A percentile compares a stretch with the other conserved stretches of the same genome.
phyloP scores from a whole-genome alignment of 768 basidiomycete genomes.

The Scleroderma bovista region DNA sequence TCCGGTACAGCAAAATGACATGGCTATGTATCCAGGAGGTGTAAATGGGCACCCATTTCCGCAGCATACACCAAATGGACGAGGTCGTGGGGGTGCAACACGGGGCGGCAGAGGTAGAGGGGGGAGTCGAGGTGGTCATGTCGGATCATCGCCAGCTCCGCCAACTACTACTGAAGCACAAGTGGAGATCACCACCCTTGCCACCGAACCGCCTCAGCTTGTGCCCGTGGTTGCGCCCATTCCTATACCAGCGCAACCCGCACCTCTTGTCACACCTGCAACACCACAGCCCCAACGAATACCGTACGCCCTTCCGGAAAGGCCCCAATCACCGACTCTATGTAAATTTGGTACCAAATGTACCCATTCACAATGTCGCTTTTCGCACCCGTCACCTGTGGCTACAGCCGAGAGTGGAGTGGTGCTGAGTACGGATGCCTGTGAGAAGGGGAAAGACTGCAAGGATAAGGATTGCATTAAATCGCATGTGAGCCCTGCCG shows the following conservation, averaged over 20 bases:
- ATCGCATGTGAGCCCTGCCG: conserved; percentile 86
- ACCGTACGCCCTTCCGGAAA: conserved; percentile 60
- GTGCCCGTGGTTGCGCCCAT: conserved; percentile 21
- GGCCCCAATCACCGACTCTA: conserved; percentile 82
- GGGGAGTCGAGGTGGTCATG: conserved; percentile 43
- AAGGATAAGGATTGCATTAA: conserved; percentile 93
- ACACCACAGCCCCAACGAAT: conserved; percentile 27
- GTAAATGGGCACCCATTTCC: conserved; percentile 18
- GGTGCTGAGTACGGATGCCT: conserved; percentile 90
- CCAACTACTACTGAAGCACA: conserved; percentile 13
- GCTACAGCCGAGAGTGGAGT: conserved; percentile 93
- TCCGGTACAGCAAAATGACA: conserved; percentile 51
- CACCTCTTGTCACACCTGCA: conserved; percentile 9
- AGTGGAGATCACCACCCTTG: conserved; percentile 12
- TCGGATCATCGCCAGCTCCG: conserved; percentile 19
- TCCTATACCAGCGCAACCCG: conserved; percentile 16
- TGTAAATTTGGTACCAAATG: conserved; percentile 95
- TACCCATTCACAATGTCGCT: conserved; percentile 83
- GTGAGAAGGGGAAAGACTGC: conserved; percentile 84
- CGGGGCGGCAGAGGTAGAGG: conserved; percentile 44
- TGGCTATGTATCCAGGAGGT: conserved; percentile 39
- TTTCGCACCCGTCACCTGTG: conserved; percentile 94
- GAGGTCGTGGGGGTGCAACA: conserved; percentile 35
- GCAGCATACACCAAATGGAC: conserved; percentile 11
- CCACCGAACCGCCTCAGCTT: conserved; percentile 2